Evolutionary conservation across 768 basidiomycete species (phyloP), one percentile per base, ranked within the genome.

Genomic region (Boletus tylopilopsis): DNA sequence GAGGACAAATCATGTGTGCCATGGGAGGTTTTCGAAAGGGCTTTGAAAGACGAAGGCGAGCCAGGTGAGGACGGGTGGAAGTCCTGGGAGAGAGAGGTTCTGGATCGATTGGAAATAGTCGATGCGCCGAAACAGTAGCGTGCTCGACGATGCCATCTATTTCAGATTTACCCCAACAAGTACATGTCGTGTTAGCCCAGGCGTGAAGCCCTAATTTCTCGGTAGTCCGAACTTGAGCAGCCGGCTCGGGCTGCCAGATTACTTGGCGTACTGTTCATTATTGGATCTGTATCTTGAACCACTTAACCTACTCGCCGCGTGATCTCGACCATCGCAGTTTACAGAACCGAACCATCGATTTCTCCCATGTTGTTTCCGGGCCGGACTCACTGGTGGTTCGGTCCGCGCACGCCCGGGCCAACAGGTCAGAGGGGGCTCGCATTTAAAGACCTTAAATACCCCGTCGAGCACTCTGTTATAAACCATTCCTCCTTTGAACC

Each of bases 1-100:
- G 76, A 71, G n/a, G 84, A 85, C 53, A 72, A 62, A 18, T 68
- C 68, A 39, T 93, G 85, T 64, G 73, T 88, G 13, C 80, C 88
- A 21, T 91, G 92, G 84, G 78, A 82, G 24, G 74, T 85, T 18
- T 84, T 94, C 56, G 72, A 80, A 55, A 76, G 74, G 40, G 90
- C 89, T 9, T 58, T 78, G 42, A 64, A 72, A 48, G 70, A 68
- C 32, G 66, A 66, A 45, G 81, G 81, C 12, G 81, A 81, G 53
- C 70, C 70, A 32, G 86, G 81, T 58, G 80, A 76, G 53, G 82
- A 85, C 25, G 90, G 87, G 0, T 83, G 81, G 78, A 71, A 60
- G 34, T 74, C 78, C 46, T 98, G 95, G 95, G 95, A 98, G 68
- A 73, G 80, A 49, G 82, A 83, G 60, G 77, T 97, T 40, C 71